A percentile compares a stretch with the other conserved stretches of the same genome.
Conservation (phyloP, 2,329 filamentous ascomycete genomes). For the Pyricularia grisea region DNA sequence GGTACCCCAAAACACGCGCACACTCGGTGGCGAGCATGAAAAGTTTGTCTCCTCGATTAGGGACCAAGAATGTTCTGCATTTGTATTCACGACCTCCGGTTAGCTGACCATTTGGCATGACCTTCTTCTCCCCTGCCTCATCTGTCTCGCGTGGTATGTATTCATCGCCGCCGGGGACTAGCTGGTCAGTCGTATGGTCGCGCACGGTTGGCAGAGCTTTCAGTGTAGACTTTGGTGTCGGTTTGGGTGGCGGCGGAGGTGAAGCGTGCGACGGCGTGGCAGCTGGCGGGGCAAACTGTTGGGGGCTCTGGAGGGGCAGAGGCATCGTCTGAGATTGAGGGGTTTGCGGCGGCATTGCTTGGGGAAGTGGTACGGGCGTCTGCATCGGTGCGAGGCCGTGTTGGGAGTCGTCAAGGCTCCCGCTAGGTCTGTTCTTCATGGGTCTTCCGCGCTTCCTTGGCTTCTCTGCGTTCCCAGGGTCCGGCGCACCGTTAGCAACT, state of each 20-base stretch:
- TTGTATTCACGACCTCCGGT: slow-evolving; percentile 79
- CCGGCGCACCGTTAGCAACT: neutral
- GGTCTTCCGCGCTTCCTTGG: slow-evolving; percentile 51
- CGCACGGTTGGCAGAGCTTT: slow-evolving; percentile 93
- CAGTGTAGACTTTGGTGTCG: slow-evolving; percentile 73
- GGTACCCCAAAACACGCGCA: slow-evolving; percentile 83
- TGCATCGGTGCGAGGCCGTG: slow-evolving; percentile 28
- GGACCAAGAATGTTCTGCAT: slow-evolving; percentile 88
- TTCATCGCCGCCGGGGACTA: slow-evolving; percentile 82
- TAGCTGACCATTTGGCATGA: slow-evolving; percentile 71
- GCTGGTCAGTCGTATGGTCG: slow-evolving; percentile 94
- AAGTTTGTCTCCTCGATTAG: slow-evolving; percentile 81
- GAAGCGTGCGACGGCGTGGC: slow-evolving; percentile 37
- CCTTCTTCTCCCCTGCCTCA: slow-evolving; percentile 90
- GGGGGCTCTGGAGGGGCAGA: slow-evolving; percentile 31
- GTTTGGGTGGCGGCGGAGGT: slow-evolving; percentile 54
- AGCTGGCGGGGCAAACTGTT: slow-evolving; percentile 24
- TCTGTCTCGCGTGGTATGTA: slow-evolving; percentile 92
- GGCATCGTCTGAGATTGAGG: slow-evolving; percentile 43
- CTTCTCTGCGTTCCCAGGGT: slow-evolving; percentile 27
- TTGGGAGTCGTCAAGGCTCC: slow-evolving; percentile 46
- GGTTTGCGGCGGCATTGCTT: slow-evolving; percentile 40
- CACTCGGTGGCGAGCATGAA: slow-evolving; percentile 99
- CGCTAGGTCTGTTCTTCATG: slow-evolving; percentile 48
- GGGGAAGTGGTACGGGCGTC: slow-evolving; percentile 28